Evolutionary conservation across 306 rosid species (phyloP).

Genomic region (Casuarina cunninghamiana): DNA sequence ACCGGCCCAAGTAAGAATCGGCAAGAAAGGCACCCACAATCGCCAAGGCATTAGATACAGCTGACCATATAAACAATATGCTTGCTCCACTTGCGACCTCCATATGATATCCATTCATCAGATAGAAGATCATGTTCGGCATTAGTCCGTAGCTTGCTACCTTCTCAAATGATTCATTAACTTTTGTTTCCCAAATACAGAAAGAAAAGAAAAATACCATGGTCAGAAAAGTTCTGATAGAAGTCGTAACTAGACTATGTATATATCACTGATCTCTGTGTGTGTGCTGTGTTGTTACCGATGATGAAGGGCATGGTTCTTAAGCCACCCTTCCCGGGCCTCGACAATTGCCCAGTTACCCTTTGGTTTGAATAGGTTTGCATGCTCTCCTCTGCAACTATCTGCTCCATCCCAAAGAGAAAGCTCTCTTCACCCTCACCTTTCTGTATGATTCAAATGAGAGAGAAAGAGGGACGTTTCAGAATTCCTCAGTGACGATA

Average conservation of each 20-base stretch:
- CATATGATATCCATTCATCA: conserved; percentile 35
- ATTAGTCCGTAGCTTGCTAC: conserved; percentile 46
- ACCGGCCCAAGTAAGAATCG: conserved; percentile 55
- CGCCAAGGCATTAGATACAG: conserved; percentile 41
- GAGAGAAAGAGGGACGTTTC: background rate
- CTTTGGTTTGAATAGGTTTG: background rate
- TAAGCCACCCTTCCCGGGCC: conserved; percentile 44
- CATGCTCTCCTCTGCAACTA: background rate
- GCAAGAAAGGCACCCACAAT: conserved; percentile 53
- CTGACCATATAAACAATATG: conserved; percentile 44
- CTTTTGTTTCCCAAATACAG: conserved; percentile 20
- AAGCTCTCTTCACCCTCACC: background rate
- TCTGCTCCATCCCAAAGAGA: background rate
- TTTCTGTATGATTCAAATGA: background rate
- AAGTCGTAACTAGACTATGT: background rate
- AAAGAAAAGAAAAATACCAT: background rate
- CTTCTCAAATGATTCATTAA: conserved; percentile 49
- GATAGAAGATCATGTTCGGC: conserved; percentile 56
- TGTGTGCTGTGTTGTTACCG: conserved; percentile 26
- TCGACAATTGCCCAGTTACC: background rate
- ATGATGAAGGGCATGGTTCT: conserved; percentile 62
- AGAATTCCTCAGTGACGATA: background rate
- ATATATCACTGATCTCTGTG: too few species aligned
- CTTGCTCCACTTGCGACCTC: conserved; percentile 31
- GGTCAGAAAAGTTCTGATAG: background rate